phyloP scores from a whole-genome alignment of 177 flowering plant genomes.

The Vitis hybrid region DNA sequence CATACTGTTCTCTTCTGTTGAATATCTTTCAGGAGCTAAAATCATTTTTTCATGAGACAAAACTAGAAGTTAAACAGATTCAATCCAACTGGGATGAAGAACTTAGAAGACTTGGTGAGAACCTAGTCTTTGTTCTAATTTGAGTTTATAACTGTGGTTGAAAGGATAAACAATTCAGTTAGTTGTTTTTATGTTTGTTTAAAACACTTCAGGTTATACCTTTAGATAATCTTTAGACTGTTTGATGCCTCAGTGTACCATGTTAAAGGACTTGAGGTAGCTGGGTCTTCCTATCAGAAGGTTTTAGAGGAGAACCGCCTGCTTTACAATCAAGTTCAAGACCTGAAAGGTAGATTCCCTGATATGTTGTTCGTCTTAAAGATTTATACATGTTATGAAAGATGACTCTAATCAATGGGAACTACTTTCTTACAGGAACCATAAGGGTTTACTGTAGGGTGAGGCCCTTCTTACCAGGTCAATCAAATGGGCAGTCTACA shows the following conservation, averaged over 20 bases:
- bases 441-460: constrained; percentile 91
- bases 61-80: constrained; percentile 34
- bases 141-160: neutral
- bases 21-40: constrained; percentile 51
- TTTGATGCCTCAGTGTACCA: constrained; percentile 42
- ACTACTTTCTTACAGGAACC: constrained; percentile 45
- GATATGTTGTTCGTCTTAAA: neutral
- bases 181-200: neutral
- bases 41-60: constrained; percentile 40
- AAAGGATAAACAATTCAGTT: neutral
- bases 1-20: neutral
- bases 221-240: neutral
- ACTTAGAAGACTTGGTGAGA: constrained; percentile 59
- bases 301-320: constrained; percentile 75
- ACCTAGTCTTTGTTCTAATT: constrained; percentile 7
- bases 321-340: constrained; percentile 86
- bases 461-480: constrained; percentile 68
- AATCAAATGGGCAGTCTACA: constrained; percentile 46
- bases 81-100: constrained; percentile 61
- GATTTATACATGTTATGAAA: neutral
- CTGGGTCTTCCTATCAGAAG: constrained; percentile 71
- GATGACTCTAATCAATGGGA: neutral
- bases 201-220: neutral
- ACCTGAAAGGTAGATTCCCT: constrained; percentile 63
- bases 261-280: constrained; percentile 54